phyloP scores from a whole-genome alignment of 2,329 filamentous ascomycete species.

The Corinectria fuckeliana region DNA sequence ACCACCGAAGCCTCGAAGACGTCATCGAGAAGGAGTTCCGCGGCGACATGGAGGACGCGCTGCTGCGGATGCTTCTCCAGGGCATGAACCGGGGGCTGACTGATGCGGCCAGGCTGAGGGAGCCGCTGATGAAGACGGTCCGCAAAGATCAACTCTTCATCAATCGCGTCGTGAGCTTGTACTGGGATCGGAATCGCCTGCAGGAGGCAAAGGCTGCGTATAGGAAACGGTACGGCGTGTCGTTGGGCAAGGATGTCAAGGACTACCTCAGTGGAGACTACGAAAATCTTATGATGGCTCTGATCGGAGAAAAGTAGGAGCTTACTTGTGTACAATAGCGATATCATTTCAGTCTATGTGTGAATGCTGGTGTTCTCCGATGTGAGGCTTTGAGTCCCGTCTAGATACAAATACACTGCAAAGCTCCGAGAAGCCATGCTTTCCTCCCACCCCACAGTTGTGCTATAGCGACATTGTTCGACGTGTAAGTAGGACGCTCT shows the following conservation, averaged over 20 bases:
- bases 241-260: slow-evolving; percentile 46
- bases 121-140: slow-evolving; percentile 35
- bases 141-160: slow-evolving; percentile 43
- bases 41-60: slow-evolving; percentile 44
- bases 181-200: slow-evolving; percentile 41
- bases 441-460: too few relatives aligned
- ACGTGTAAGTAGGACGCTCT: too few relatives aligned
- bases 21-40: slow-evolving; percentile 46
- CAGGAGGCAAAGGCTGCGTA: slow-evolving; percentile 59
- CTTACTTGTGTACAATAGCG: background rate
- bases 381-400: background rate
- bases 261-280: slow-evolving; percentile 38
- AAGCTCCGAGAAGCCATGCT: background rate
- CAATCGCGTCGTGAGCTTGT: slow-evolving; percentile 41
- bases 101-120: slow-evolving; percentile 37
- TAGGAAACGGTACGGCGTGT: slow-evolving; percentile 63
- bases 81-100: slow-evolving; percentile 31
- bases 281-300: slow-evolving; percentile 37
- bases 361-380: background rate
- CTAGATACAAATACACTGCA: background rate
- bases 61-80: slow-evolving; percentile 40
- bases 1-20: slow-evolving; percentile 41
- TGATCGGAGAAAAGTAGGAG: slow-evolving; percentile 38
- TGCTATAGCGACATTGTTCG: too few relatives aligned
- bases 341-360: background rate